Evolutionary conservation across 2,329 filamentous ascomycete genomes (phyloP).

Genomic region (Aotearoamyces nothofagi): DNA sequence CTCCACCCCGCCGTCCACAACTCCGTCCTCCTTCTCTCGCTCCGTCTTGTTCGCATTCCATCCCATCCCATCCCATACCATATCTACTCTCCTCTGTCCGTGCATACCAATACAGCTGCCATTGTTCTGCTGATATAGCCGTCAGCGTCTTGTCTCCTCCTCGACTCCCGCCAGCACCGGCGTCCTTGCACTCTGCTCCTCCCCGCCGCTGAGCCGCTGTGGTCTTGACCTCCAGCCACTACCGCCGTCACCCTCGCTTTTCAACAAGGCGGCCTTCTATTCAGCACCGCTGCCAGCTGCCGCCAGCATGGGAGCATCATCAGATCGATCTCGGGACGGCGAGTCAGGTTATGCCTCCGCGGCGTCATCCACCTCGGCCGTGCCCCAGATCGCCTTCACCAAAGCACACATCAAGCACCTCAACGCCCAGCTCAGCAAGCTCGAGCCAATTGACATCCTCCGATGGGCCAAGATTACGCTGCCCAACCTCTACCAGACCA

Average conservation of each 20-base stretch:
- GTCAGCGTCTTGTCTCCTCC: too few species aligned
- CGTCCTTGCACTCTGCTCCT: too few species aligned
- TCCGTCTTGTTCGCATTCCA: too few species aligned
- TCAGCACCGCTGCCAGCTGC: neutral
- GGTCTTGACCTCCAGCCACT: too few species aligned
- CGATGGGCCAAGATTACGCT: conserved; percentile 85
- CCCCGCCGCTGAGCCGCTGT: too few species aligned
- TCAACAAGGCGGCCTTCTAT: neutral
- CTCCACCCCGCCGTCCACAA: too few species aligned
- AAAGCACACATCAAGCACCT: conserved; percentile 79
- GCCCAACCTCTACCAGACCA: conserved; percentile 77
- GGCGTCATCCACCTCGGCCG: conserved; percentile 40
- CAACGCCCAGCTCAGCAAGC: conserved; percentile 75
- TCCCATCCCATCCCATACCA: too few species aligned
- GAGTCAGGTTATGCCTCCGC: conserved; percentile 75
- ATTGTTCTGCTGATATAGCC: too few species aligned
- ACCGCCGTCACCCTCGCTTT: too few species aligned
- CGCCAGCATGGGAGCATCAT: conserved; percentile 12
- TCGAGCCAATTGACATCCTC: conserved; percentile 82
- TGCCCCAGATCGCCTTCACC: conserved; percentile 74
- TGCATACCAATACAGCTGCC: too few species aligned
- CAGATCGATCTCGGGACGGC: conserved; percentile 22
- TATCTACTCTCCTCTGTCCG: too few species aligned
- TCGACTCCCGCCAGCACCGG: neutral
- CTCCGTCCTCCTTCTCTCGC: too few species aligned